Evolutionary conservation across 2,329 filamentous ascomycete genomes (phyloP), one percentile per base, ranked within the genome.

Genomic region (Botrytis fragariae): DNA sequence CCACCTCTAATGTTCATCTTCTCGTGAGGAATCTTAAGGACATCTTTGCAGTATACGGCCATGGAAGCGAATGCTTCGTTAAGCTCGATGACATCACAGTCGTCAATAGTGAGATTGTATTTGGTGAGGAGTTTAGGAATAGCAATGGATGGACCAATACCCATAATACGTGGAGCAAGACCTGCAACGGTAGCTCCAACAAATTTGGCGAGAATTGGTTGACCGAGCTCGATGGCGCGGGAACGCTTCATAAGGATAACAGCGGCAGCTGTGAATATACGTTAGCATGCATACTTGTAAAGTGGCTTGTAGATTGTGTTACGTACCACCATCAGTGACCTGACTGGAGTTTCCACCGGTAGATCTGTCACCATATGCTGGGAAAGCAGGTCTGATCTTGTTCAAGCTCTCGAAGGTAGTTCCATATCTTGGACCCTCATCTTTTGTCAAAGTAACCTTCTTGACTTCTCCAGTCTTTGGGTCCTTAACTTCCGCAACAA

Each of bases 1-100:
- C 93, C 93, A 78, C 93, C 93, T 74, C 92, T 87, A 39, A 91
- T 88, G 84, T 96, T 96, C 87, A 96, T 88, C 89, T 94, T 95
- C 79, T 87, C 83, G 83, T 87, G 88, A 81, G 93, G 90, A 69
- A 95, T 85, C 77, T 89, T 89, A 69, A 96, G 87, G 77, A 85
- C 89, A 79, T 94, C 87, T 72, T 92, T 85, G 84, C 94, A 97
- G 88, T 98, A 98, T 44, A 98, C 95, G 1, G 94, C 95, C 96
- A 98, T 98, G 70, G 93, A 96, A 35, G 95, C 95, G 80, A 99
- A 99, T 1, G 96, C 96, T 87, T 99, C 96, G 86, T 99, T 99
- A 81, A 99, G 84, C 87, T 98, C 96, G 78, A 95, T 87, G 51
- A 98, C 88, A 81, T 99, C 96, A 75, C 96, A 89, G 79, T 98